phyloP scores from a whole-genome alignment of 2,329 filamentous ascomycete genomes.

The Phialemonium atrogriseum region DNA sequence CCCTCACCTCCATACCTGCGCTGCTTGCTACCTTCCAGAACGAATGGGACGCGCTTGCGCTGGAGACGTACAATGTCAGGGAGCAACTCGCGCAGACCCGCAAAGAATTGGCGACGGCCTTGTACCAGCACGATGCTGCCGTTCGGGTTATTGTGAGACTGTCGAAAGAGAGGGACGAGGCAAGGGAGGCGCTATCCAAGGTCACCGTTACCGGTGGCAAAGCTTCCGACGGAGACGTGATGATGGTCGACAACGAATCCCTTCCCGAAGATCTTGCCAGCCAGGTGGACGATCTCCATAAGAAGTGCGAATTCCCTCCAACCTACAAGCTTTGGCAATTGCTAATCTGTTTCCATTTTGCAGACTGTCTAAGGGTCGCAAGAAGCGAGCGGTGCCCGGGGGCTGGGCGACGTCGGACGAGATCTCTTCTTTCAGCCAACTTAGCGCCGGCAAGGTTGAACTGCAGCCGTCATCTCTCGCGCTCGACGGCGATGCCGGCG shows the following conservation, averaged over 20 bases:
- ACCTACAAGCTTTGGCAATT: background rate
- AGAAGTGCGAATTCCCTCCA: conserved; percentile 52
- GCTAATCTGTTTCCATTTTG: conserved; percentile 10
- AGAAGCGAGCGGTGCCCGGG: conserved; percentile 79
- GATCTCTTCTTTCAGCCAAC: conserved; percentile 44
- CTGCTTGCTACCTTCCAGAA: conserved; percentile 93
- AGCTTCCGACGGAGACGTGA: conserved; percentile 63
- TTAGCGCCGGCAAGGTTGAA: conserved; percentile 37
- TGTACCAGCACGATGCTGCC: conserved; percentile 98
- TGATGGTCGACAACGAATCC: conserved; percentile 81
- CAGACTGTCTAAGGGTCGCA: conserved; percentile 78
- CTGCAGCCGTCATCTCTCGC: conserved; percentile 40
- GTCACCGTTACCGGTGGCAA: conserved; percentile 59
- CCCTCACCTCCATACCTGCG: conserved; percentile 91
- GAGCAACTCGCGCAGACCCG: conserved; percentile 84
- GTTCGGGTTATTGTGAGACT: conserved; percentile 87
- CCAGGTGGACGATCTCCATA: conserved; percentile 72
- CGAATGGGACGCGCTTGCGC: conserved; percentile 90
- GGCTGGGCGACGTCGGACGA: conserved; percentile 75
- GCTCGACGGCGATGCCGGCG: conserved; percentile 48
- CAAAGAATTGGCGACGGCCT: conserved; percentile 84
- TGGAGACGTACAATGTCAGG: conserved; percentile 86
- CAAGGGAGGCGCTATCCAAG: conserved; percentile 78
- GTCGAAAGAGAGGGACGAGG: conserved; percentile 87
- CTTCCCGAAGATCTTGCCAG: conserved; percentile 64